Evolutionary conservation across 2,329 filamentous ascomycete species (phyloP).

Genomic region (Ceratocystis harringtonii): DNA sequence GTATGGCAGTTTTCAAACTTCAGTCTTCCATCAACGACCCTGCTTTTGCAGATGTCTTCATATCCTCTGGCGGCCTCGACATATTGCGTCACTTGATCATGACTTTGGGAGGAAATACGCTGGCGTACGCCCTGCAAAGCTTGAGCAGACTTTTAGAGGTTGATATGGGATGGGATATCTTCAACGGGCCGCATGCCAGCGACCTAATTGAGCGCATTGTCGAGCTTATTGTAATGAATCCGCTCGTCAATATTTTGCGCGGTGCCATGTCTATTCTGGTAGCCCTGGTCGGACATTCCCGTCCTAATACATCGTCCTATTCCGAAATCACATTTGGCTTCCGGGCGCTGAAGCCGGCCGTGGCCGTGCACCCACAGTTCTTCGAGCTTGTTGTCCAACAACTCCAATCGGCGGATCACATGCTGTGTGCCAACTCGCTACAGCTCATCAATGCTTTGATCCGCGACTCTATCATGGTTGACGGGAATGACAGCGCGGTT

Average conservation of each 20-base stretch:
- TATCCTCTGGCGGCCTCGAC: constrained; percentile 69
- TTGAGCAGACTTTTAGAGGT: constrained; percentile 79
- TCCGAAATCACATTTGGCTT: constrained; percentile 55
- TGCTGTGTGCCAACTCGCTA: constrained; percentile 84
- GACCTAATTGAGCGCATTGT: constrained; percentile 66
- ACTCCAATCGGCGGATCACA: constrained; percentile 85
- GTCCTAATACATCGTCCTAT: constrained; percentile 39
- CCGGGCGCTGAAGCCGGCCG: constrained; percentile 76
- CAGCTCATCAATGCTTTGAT: constrained; percentile 93
- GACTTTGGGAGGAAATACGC: constrained; percentile 75
- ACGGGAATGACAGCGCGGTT: constrained; percentile 29
- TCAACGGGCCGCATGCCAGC: constrained; percentile 45
- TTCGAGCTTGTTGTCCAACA: constrained; percentile 86
- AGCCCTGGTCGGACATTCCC: constrained; percentile 76
- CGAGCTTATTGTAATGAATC: constrained; percentile 85
- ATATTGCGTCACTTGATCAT: constrained; percentile 73
- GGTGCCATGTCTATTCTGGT: constrained; percentile 96
- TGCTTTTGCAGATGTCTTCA: constrained; percentile 91
- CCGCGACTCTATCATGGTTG: constrained; percentile 71
- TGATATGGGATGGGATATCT: constrained; percentile 93
- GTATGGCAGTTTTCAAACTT: constrained; percentile 98
- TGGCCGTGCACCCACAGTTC: constrained; percentile 84
- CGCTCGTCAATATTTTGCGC: constrained; percentile 89
- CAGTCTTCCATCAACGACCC: constrained; percentile 92
- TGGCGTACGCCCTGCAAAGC: constrained; percentile 88